phyloP scores from a whole-genome alignment of 2,329 filamentous ascomycete species.

The Diplodia scrobiculata region DNA sequence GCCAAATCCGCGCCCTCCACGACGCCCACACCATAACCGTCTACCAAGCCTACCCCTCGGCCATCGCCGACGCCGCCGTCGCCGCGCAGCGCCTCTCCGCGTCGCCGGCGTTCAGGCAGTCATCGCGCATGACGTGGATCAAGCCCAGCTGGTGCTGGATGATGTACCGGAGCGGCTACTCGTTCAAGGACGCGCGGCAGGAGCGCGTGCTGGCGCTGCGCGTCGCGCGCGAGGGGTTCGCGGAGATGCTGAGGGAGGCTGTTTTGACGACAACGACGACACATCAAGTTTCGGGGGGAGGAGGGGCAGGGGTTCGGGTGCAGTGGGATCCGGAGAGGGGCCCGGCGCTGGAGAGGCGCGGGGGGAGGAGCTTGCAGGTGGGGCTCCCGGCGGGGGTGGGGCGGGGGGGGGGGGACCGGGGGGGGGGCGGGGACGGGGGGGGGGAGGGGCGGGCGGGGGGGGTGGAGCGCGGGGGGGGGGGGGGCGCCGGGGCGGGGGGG shows the following conservation, averaged over 20 bases:
- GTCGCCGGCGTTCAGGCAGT: conserved; percentile 54
- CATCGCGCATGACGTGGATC: conserved; percentile 65
- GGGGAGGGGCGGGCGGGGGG: background rate
- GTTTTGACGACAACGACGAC: background rate
- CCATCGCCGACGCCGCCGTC: conserved; percentile 59
- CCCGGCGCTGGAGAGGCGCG: conserved; percentile 50
- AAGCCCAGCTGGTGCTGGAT: conserved; percentile 67
- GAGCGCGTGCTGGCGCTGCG: conserved; percentile 60
- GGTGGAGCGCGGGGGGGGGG: too few relatives aligned
- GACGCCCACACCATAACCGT: conserved; percentile 59
- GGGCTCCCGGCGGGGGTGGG: conserved; percentile 55
- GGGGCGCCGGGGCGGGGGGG: too few relatives aligned
- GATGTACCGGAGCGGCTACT: conserved; percentile 65
- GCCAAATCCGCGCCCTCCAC: conserved; percentile 58
- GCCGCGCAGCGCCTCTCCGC: conserved; percentile 55
- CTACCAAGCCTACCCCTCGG: conserved; percentile 62
- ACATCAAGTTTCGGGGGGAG: conserved; percentile 27
- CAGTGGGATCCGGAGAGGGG: conserved; percentile 67
- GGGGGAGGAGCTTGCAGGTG: conserved; percentile 62
- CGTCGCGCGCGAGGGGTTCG: conserved; percentile 56
- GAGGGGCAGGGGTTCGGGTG: conserved; percentile 51
- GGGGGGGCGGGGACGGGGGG: conserved; percentile 33
- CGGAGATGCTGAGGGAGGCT: conserved; percentile 48
- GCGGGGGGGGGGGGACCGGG: conserved; percentile 40
- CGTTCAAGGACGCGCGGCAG: conserved; percentile 59